These are phyloP conservation scores for Phytophthora foliorum DNA, from an alignment of 352 stramenopile genomes.

Conservation along the genomic window DNA sequence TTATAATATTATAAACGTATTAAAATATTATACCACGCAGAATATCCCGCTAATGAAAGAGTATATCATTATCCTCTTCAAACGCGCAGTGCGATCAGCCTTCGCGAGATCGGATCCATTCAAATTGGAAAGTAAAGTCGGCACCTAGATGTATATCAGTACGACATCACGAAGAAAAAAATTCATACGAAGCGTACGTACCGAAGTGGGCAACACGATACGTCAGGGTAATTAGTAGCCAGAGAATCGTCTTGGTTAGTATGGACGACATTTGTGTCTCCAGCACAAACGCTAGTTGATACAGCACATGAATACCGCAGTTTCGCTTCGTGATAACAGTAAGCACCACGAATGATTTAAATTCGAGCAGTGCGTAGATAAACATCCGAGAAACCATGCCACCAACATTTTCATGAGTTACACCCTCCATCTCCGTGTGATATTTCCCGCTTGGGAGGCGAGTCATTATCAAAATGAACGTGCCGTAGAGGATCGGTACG, in stretches of 20 bases:
- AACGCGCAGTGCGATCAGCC: not conserved
- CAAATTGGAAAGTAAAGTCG: not conserved
- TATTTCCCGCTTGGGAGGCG: constrained; percentile 28
- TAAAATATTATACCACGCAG: too few relatives aligned
- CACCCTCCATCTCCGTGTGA: constrained; percentile 29
- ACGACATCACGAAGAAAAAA: not conserved
- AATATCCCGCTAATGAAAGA: too few relatives aligned
- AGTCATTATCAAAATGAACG: constrained; percentile 9
- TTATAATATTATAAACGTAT: not conserved
- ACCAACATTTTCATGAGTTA: constrained; percentile 1
- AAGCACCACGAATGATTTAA: constrained; percentile 16
- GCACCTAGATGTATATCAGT: not conserved
- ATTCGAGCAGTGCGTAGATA: constrained; percentile 20
- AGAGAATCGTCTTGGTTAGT: constrained; percentile 22
- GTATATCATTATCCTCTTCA: too few relatives aligned
- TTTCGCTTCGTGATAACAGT: constrained; percentile 1
- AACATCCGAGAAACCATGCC: constrained; percentile 13
- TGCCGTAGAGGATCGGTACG: constrained; percentile 35
- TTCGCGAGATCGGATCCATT: not conserved
- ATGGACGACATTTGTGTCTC: constrained; percentile 26
- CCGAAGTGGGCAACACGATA: constrained; percentile 15
- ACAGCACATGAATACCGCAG: constrained; percentile 17
- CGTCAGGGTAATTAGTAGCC: constrained; percentile 13
- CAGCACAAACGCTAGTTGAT: constrained; percentile 36
- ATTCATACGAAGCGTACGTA: constrained; percentile 4